These are phyloP conservation scores for Trametes meyenii DNA, from an alignment of 768 basidiomycete genomes.

Conservation along the genomic window DNA sequence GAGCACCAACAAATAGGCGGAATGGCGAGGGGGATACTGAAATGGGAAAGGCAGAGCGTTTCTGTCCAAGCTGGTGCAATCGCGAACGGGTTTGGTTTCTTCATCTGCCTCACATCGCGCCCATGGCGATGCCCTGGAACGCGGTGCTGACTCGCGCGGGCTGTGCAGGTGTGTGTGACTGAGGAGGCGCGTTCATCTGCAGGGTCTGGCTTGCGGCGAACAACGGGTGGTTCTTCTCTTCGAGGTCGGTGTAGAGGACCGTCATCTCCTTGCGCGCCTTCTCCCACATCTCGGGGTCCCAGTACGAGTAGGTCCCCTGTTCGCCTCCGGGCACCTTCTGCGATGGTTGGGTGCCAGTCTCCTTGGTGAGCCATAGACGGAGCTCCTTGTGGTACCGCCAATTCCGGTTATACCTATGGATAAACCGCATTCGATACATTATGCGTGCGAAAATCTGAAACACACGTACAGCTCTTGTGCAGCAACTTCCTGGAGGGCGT, in stretches of 20 bases:
- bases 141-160: constrained; percentile 35
- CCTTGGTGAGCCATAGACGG: constrained; percentile 85
- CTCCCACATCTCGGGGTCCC: constrained; percentile 81
- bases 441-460: constrained; percentile 10
- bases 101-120: constrained; percentile 42
- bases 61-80: constrained; percentile 13
- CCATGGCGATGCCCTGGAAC: constrained; percentile 55
- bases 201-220: constrained; percentile 47
- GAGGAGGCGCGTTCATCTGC: constrained; percentile 30
- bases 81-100: not conserved
- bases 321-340: constrained; percentile 82
- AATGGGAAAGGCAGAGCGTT: constrained; percentile 3
- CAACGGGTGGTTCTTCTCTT: constrained; percentile 70
- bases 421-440: not conserved
- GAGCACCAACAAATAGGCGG: constrained; percentile 17
- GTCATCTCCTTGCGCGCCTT: constrained; percentile 80
- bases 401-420: constrained; percentile 82
- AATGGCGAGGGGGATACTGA: not conserved
- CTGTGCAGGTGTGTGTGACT: constrained; percentile 36
- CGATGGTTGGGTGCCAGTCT: constrained; percentile 75
- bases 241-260: constrained; percentile 72
- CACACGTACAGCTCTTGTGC: constrained; percentile 88
- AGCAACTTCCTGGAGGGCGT: constrained; percentile 91
- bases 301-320: constrained; percentile 87
- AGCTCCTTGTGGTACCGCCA: constrained; percentile 97